Conservation (phyloP, 2,329 filamentous ascomycete species). For the Aspergillus piperis region DNA sequence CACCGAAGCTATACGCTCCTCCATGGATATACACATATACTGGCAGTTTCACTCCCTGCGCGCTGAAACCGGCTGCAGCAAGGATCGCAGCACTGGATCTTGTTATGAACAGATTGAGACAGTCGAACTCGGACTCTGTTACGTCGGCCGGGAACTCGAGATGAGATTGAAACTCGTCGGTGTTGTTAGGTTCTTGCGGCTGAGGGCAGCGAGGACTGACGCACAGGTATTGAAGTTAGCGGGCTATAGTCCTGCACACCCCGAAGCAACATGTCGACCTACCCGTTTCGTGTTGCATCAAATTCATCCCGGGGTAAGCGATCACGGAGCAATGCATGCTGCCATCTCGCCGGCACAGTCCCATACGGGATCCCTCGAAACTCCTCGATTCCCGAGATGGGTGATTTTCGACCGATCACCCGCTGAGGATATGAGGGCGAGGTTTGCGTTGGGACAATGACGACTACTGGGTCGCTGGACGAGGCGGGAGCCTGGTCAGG, state of each 20-base stretch:
- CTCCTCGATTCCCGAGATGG: slow-evolving; percentile 4
- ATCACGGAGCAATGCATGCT: slow-evolving; percentile 6
- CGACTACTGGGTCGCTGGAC: not conserved
- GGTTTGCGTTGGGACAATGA: not conserved
- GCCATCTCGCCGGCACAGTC: slow-evolving; percentile 2
- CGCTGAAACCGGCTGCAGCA: not conserved
- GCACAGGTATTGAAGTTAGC: not conserved
- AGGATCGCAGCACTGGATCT: not conserved
- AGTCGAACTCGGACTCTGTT: not conserved
- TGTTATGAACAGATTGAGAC: slow-evolving; percentile 5
- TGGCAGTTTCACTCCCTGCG: not conserved
- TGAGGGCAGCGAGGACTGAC: slow-evolving; percentile 1
- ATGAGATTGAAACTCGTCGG: not conserved
- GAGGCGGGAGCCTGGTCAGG: not conserved
- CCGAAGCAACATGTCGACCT: not conserved
- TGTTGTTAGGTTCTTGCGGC: slow-evolving; percentile 7
- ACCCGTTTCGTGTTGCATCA: slow-evolving; percentile 1
- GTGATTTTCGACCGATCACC: not conserved
- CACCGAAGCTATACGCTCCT: slow-evolving; percentile 5
- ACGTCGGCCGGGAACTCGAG: not conserved
- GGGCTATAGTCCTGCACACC: too few species aligned
- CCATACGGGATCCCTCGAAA: slow-evolving; percentile 5
- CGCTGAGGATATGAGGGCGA: not conserved
- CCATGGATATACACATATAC: slow-evolving; percentile 7
- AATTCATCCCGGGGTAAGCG: not conserved